Percentiles rank a stretch among this genome's conserved stretches.
Conservation (phyloP, 176 grass and related monocot genomes). For the Neostapfia colusana region DNA sequence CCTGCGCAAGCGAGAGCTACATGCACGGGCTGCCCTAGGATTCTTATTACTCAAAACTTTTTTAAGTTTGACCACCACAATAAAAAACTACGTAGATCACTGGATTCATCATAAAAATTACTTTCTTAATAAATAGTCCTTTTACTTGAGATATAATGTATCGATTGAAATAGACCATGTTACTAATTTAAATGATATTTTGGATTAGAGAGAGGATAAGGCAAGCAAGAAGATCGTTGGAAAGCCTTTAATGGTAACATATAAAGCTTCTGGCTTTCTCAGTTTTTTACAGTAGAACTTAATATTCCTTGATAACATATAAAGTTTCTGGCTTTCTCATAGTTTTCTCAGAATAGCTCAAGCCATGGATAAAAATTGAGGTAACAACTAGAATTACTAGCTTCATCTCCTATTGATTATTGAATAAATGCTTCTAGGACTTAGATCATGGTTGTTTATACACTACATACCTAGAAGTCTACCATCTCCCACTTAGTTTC, state of each 20-base stretch:
- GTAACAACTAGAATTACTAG: conserved; percentile 3
- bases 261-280: neutral
- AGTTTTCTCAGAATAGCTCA: neutral
- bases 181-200: neutral
- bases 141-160: neutral
- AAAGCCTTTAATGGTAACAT: neutral
- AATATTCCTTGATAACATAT: too few species aligned
- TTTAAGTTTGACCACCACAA: neutral
- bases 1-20: too few species aligned
- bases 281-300: too few species aligned
- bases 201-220: neutral
- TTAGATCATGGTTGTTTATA: neutral
- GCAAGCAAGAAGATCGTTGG: neutral
- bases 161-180: neutral
- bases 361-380: neutral
- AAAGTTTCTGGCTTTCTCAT: neutral
- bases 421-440: neutral
- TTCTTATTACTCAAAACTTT: neutral
- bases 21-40: too few species aligned
- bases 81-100: neutral
- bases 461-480: neutral
- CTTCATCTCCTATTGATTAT: neutral
- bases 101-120: neutral
- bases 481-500: neutral
- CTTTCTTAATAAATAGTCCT: neutral